These are phyloP conservation scores for Kondoa malvinella DNA, from an alignment of 768 basidiomycete genomes.

Conservation along the genomic window DNA sequence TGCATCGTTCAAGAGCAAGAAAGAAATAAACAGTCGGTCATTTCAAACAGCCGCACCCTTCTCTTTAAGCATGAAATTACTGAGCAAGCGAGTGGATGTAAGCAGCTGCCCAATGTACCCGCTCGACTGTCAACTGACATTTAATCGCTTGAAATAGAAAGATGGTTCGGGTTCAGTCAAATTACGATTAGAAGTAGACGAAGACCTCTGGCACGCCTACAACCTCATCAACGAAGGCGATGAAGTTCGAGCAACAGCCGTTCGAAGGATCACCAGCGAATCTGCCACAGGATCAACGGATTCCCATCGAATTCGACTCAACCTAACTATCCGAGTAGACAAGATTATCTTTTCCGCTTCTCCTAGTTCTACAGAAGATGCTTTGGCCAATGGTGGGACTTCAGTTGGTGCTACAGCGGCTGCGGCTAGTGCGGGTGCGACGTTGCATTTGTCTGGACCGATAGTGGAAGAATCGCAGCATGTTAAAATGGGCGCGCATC, in stretches of 20 bases:
- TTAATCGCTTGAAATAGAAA: no score
- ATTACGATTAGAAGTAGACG: slow-evolving; percentile 62
- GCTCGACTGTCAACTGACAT: no score
- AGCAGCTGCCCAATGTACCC: no score
- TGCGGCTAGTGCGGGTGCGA: slow-evolving; percentile 30
- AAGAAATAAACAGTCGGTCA: no score
- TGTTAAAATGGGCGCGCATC: slow-evolving; percentile 81
- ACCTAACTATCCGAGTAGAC: slow-evolving; percentile 64
- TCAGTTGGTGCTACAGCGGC: slow-evolving; percentile 25
- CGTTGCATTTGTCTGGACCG: slow-evolving; percentile 70
- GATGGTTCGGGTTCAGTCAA: slow-evolving; percentile 10
- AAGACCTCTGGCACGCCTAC: slow-evolving; percentile 99
- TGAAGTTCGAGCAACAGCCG: slow-evolving; percentile 62
- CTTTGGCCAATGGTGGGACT: slow-evolving; percentile 34
- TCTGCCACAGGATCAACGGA: slow-evolving; percentile 87
- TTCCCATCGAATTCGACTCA: slow-evolving; percentile 68
- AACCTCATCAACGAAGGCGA: slow-evolving; percentile 87
- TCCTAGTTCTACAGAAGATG: slow-evolving; percentile 33
- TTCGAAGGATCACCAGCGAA: slow-evolving; percentile 72
- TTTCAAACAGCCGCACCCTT: no score
- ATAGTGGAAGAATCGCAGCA: slow-evolving; percentile 72
- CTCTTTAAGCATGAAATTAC: background rate
- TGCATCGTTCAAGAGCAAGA: no score
- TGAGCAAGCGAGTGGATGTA: background rate
- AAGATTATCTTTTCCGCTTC: slow-evolving; percentile 67